Base-by-base conservation (phyloP, 148 eudicot species). In the Chenopodium suecicum region DNA sequence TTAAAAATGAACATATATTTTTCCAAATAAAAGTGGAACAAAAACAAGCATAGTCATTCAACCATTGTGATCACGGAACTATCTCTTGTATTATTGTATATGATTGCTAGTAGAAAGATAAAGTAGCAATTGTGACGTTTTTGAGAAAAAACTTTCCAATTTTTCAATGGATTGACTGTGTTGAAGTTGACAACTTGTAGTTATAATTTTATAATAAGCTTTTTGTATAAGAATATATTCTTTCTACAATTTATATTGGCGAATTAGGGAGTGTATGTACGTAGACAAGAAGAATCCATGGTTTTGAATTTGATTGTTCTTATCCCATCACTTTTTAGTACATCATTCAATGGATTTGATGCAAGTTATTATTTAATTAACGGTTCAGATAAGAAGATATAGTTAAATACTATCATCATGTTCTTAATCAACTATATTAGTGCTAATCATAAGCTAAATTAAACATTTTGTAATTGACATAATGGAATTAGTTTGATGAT, bases 311-410 rank as follows among this genome's bases (percentile, higher is more conserved):
- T 31, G 47, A 65, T 64, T 70, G 62, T 47, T 34, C 64, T 54
- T 58, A 82, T 82, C 84, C 79, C 75, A 75, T 77, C 54, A 5
- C 11, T n/a, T n/a, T 44, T 9, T 14, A 6, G 25, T 62, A 20
- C 17, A 41, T 1, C 16, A 47, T 64, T 16, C 80, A 78, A 66
- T 78, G 80, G 71, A 78, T 10, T 25, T 23, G 54, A 31, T 37
- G n/a, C 32, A 62, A 16, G 9, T 31, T 20, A 6, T 50, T 60
- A 76, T 32, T 22, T 13, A 60, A 34, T 22, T 34, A 76, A 76
- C 13, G 68, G 70, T 16, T 27, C 27, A 12, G 62, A 78, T 46
- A 67, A 65, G 73, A 78, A 9, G 73, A 62, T 22, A 62, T 34
- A 10, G 22, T 58, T n/a, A 37, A 76, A 62, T 76, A 76, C 63